Conservation (phyloP, 305 asterid species). For the Solanum hybrid region DNA sequence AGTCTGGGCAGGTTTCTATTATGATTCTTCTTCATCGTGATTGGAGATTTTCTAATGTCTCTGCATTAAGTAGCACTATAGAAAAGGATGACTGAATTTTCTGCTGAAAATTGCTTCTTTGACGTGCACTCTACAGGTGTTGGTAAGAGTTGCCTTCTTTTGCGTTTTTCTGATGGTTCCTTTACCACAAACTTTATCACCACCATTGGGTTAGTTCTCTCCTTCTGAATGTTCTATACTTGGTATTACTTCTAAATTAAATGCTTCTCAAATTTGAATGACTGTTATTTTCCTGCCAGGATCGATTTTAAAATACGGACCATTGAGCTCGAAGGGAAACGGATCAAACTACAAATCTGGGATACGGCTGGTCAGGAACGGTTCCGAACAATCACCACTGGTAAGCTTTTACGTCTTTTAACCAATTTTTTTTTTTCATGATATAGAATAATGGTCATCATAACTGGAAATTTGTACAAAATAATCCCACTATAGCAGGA, state of each 20-base stretch:
- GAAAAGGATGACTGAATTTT: not conserved
- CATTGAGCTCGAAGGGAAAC: constrained; percentile 27
- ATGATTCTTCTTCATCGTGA: not conserved
- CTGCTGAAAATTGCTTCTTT: not conserved
- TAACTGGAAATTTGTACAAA: not conserved
- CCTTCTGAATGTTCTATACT: not conserved
- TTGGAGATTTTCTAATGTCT: not conserved
- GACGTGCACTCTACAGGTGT: constrained; percentile 38
- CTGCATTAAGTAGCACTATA: not conserved
- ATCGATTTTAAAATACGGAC: constrained; percentile 34
- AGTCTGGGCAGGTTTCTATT: not conserved
- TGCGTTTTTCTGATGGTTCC: constrained; percentile 73
- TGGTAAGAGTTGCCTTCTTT: constrained; percentile 78
- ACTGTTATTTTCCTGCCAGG: not conserved
- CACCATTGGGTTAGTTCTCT: constrained; percentile 44
- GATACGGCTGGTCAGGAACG: constrained; percentile 10
- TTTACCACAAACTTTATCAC: constrained; percentile 68
- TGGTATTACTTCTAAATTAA: not conserved
- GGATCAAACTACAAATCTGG: not conserved
- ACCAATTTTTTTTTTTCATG: not conserved
- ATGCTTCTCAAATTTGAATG: not conserved
- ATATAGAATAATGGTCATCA: not conserved
- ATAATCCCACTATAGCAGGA: not conserved
- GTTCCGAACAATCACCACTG: constrained; percentile 33
- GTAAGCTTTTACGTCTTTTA: not conserved